Evolutionary conservation across 2,329 filamentous ascomycete genomes (phyloP).

Genomic region (Pseudogymnoascus sp.): DNA sequence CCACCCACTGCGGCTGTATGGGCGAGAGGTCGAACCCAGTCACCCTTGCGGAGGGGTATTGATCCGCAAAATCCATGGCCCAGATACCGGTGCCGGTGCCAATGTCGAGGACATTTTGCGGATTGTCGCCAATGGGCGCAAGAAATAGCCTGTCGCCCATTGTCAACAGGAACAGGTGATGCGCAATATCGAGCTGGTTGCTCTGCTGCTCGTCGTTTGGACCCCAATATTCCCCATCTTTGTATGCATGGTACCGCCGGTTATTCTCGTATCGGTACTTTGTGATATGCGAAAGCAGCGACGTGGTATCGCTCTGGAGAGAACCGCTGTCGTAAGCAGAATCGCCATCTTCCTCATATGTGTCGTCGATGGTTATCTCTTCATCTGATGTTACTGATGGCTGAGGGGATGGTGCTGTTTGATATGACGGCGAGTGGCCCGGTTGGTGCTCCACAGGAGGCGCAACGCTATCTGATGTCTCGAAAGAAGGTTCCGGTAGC

Average conservation of each 20-base stretch:
- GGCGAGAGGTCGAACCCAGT: constrained; percentile 29
- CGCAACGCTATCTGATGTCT: neutral
- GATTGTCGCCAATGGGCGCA: constrained; percentile 26
- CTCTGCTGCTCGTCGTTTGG: constrained; percentile 27
- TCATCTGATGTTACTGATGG: neutral
- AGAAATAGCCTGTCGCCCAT: constrained; percentile 21
- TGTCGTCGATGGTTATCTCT: neutral
- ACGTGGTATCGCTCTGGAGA: constrained; percentile 12
- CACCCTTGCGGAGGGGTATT: constrained; percentile 26
- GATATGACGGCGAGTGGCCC: neutral
- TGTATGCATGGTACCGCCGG: constrained; percentile 40
- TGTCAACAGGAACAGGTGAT: constrained; percentile 23
- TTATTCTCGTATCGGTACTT: constrained; percentile 36
- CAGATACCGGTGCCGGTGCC: constrained; percentile 38
- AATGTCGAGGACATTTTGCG: constrained; percentile 32
- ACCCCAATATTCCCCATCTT: constrained; percentile 34
- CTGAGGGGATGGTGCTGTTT: neutral
- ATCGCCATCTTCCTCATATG: neutral
- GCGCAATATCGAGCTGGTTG: constrained; percentile 24
- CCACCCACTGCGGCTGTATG: constrained; percentile 39
- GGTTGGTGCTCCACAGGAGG: neutral
- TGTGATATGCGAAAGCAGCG: constrained; percentile 21
- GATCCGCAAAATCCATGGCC: constrained; percentile 32
- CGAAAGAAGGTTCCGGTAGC: neutral
- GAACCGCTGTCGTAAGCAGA: constrained; percentile 10